Base-by-base conservation (phyloP, 306 rosid genomes). In the Adenanthera pavonina region DNA sequence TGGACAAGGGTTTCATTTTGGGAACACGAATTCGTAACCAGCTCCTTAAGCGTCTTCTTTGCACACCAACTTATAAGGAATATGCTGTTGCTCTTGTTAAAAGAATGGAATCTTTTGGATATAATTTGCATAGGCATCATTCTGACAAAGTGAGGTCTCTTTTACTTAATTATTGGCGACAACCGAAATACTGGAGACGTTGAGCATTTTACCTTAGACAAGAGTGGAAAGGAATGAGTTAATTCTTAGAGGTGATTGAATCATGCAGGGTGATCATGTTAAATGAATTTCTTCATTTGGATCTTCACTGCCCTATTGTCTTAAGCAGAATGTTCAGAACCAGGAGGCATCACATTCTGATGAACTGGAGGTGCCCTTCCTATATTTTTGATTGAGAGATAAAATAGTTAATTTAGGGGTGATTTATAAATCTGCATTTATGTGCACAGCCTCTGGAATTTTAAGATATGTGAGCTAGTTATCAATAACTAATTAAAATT, bases 71-170 rank as follows among this genome's bases (percentile, higher is more conserved):
- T 84, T 75, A 75, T 48, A 88, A 70, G 83, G 77, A 79, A 34
- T 70, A 59, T 72, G 94, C 88, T 72, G 56, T 81, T 75, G 88
- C 83, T 85, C 89, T 92, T 53, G 7, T 80, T 73, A 36, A 40
- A 40, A 90, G 84, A 81, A 89, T 94, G 92, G 60, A 80, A 81
- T 82, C 86, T 59, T 67, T 19, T 46, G 97, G 97, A 81, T 90
- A 86, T 79, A 64, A n/a, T 83, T 56, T 86, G 38, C 65, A 60
- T 62, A 49, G 20, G 6, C 17, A 70, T 82, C 85, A 74, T 33
- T 84, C 60, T 83, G 34, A 7, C 43, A 25, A 65, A 51, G 82
- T 87, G 19, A 78, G 80, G 77, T 70, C 59, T 35, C 89, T 86
- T 82, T 79, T 90, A 69, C 40, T 20, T 17, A 13, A 30, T 52